Conservation (phyloP, 306 rosid genomes). For the Vachellia pachyceras region DNA sequence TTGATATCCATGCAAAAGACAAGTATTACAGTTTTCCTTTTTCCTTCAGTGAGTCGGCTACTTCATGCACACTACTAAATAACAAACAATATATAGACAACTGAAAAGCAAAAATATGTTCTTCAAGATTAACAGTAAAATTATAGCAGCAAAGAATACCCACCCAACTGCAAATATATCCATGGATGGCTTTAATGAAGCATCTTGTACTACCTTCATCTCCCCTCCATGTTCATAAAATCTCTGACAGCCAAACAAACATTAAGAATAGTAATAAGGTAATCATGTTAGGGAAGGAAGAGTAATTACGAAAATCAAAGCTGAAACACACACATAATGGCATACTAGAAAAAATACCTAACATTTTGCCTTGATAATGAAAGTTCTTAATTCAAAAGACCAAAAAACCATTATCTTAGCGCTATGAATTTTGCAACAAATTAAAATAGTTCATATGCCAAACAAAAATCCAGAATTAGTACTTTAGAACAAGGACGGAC, state of each 20-base stretch:
- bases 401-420: neutral
- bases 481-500: constrained; percentile 22
- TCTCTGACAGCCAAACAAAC: constrained; percentile 61
- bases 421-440: neutral
- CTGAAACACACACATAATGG: constrained; percentile 3
- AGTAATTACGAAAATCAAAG: neutral
- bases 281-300: constrained; percentile 26
- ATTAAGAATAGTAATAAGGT: constrained; percentile 17
- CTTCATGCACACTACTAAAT: constrained; percentile 5
- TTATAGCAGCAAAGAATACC: constrained; percentile 49
- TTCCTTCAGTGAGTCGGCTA: neutral
- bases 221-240: constrained; percentile 98
- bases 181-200: constrained; percentile 90
- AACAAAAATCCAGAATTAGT: neutral
- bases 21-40: constrained; percentile 10
- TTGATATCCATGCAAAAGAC: constrained; percentile 16
- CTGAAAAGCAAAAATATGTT: constrained; percentile 25
- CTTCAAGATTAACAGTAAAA: constrained; percentile 20
- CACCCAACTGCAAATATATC: constrained; percentile 97
- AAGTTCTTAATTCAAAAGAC: constrained; percentile 20
- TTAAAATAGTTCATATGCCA: constrained; percentile 9
- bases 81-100: constrained; percentile 28
- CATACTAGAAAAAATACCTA: constrained; percentile 15
- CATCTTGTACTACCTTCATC: constrained; percentile 88
- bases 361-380: constrained; percentile 17